Evolutionary conservation across 202 grass and related monocot species (phyloP).

Genomic region (Saccharum hybrid): DNA sequence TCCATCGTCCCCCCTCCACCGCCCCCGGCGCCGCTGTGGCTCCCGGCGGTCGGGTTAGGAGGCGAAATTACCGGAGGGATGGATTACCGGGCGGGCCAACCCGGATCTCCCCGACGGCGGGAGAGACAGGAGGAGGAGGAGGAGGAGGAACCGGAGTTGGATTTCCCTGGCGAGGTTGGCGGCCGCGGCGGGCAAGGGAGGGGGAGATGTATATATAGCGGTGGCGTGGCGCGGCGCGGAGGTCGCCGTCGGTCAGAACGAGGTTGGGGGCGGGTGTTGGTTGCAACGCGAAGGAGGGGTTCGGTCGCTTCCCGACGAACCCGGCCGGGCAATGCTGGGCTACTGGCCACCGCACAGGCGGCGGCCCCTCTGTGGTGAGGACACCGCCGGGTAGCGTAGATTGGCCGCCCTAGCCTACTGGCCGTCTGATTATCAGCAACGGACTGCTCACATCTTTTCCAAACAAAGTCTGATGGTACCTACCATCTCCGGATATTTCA

Average conservation of each 20-base stretch:
- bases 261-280: conserved; percentile 1
- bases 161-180: background rate
- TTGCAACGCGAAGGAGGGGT: conserved; percentile 15
- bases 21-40: background rate
- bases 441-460: background rate
- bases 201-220: background rate
- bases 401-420: background rate
- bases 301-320: conserved; percentile 30
- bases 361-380: background rate
- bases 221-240: conserved; percentile 30
- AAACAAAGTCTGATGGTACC: background rate
- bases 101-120: conserved; percentile 49
- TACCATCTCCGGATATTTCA: background rate
- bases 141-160: conserved; percentile 15
- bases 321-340: conserved; percentile 11
- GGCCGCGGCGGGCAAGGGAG: background rate
- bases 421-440: background rate
- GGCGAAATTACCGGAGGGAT: conserved; percentile 8
- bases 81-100: background rate
- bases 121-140: too few species aligned
- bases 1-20: conserved; percentile 42
- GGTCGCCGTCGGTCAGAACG: conserved; percentile 48
- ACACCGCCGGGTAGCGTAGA: background rate
- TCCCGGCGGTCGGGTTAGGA: background rate
- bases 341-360: background rate